Evolutionary conservation across 768 basidiomycete species (phyloP).

Genomic region (Mycena capillaripes): DNA sequence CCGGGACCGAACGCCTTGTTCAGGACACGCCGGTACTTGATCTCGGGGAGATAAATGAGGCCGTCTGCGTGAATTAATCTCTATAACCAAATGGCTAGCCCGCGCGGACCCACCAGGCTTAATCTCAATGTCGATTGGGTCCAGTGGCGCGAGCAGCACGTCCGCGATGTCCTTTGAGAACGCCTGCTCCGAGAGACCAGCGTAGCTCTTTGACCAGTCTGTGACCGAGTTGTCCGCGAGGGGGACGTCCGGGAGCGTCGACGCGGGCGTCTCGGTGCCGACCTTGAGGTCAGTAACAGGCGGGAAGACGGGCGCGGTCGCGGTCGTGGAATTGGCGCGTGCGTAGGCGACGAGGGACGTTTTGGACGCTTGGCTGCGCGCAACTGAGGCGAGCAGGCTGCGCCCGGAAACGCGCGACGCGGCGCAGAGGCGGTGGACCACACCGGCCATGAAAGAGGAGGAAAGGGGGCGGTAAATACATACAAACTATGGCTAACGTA

Average conservation of each 20-base stretch:
- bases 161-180: conserved; percentile 84
- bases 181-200: conserved; percentile 82
- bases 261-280: neutral
- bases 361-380: neutral
- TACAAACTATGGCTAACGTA: too few relatives aligned
- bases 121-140: conserved; percentile 88
- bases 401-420: conserved; percentile 16
- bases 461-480: neutral
- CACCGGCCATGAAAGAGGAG: neutral
- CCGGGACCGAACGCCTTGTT: conserved; percentile 97
- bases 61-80: conserved; percentile 76
- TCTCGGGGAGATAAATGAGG: conserved; percentile 94
- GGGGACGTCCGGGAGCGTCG: conserved; percentile 10
- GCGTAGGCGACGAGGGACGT: neutral
- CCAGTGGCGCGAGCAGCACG: conserved; percentile 79
- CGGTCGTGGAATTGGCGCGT: neutral
- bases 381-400: neutral
- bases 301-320: neutral
- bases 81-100: neutral
- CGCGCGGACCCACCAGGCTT: conserved; percentile 81
- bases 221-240: conserved; percentile 50
- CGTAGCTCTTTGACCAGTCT: conserved; percentile 93
- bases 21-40: conserved; percentile 92
- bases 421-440: conserved; percentile 7
- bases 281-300: conserved; percentile 22